These are phyloP conservation scores for Mycena venus DNA, from an alignment of 768 basidiomycete species.

Conservation along the genomic window DNA sequence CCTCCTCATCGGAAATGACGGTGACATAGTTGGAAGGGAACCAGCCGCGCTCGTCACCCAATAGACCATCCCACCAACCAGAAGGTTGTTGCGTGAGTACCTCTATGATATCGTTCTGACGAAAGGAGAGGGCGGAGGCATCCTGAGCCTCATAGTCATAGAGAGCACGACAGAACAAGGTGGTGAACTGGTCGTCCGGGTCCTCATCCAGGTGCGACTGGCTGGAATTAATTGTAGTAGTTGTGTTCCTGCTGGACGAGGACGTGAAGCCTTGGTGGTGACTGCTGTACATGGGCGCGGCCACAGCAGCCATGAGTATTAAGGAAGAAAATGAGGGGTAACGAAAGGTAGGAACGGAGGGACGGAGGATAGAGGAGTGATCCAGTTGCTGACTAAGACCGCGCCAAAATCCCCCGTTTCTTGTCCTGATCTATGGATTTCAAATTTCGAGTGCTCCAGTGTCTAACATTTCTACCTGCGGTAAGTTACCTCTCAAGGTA, in stretches of 20 bases:
- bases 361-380: neutral
- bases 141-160: conserved; percentile 95
- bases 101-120: conserved; percentile 90
- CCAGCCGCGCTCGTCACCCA: conserved; percentile 93
- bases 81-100: conserved; percentile 91
- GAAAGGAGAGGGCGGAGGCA: conserved; percentile 89
- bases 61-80: conserved; percentile 98
- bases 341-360: neutral
- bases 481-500: no score
- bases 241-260: conserved; percentile 20
- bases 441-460: no score
- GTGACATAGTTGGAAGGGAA: conserved; percentile 97
- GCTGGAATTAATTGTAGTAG: conserved; percentile 16
- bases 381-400: neutral
- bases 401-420: no score
- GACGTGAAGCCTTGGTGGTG: conserved; percentile 18
- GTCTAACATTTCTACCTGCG: no score
- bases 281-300: conserved; percentile 33
- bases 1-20: conserved; percentile 84
- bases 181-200: conserved; percentile 72
- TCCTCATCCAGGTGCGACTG: conserved; percentile 46
- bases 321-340: conserved; percentile 11
- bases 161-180: conserved; percentile 91
- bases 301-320: conserved; percentile 34
- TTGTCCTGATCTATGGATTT: no score